A percentile compares a stretch with the other conserved stretches of the same genome.
phyloP scores from a whole-genome alignment of 2,329 filamentous ascomycete genomes.

The Biscogniauxia marginata region DNA sequence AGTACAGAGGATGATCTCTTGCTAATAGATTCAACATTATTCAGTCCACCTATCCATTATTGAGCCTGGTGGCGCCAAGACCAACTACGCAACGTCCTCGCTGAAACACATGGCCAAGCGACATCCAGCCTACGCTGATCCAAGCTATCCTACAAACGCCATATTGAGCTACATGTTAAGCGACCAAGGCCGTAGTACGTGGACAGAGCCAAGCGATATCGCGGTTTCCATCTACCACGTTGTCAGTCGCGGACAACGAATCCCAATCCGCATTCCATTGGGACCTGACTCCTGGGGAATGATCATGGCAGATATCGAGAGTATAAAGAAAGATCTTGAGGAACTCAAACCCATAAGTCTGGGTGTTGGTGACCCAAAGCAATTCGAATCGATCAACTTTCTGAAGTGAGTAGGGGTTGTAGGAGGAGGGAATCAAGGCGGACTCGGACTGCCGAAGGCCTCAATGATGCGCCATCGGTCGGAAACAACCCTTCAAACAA shows the following conservation, averaged over 20 bases:
- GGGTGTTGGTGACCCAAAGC: conserved; percentile 16
- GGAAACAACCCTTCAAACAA: too few relatives aligned
- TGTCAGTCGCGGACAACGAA: conserved; percentile 32
- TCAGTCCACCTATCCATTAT: conserved; percentile 40
- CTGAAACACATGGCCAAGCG: conserved; percentile 32
- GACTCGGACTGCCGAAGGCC: too few relatives aligned
- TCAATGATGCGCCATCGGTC: too few relatives aligned
- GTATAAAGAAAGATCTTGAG: conserved; percentile 31
- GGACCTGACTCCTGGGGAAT: conserved; percentile 38
- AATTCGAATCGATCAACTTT: too few relatives aligned
- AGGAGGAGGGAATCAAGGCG: too few relatives aligned
- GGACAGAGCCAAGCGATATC: conserved; percentile 34
- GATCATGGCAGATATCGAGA: conserved; percentile 32
- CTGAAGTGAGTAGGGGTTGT: too few relatives aligned
- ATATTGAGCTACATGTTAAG: conserved; percentile 30
- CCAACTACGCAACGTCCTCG: conserved; percentile 33
- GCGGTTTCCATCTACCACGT: conserved; percentile 37
- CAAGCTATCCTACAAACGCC: conserved; percentile 23
- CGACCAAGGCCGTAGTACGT: conserved; percentile 26
- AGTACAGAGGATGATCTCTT: too few relatives aligned
- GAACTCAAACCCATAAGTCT: conserved; percentile 35
- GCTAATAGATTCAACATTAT: conserved; percentile 12
- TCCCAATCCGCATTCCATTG: conserved; percentile 43
- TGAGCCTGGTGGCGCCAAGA: conserved; percentile 42
- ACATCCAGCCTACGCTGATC: conserved; percentile 40